Base-by-base conservation (phyloP, 2,329 filamentous ascomycete species). In the Alternaria sp. region DNA sequence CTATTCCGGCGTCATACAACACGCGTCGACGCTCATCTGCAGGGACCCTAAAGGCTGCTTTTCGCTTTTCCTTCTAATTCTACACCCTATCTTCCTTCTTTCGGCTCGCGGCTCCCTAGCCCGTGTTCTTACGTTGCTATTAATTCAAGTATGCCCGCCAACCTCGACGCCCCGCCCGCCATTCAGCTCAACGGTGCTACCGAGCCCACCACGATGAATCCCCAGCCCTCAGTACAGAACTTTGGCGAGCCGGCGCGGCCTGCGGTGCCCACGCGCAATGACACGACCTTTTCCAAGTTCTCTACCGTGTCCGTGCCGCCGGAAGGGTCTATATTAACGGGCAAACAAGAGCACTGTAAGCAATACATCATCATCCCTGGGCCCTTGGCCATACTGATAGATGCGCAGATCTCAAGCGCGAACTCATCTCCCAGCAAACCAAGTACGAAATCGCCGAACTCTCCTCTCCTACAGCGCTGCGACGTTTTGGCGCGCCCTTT, bases 261-360 rank as follows among this genome's bases (percentile, higher is more conserved):
- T 8, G 54, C 54, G 22, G 36, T 43, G 32, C 58, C 54, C 30
- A 59, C 22, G 52, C 69, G 49, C 68, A 75, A 48, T 69, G 74
- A 79, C 63, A 76, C 75, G 32, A 74, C 63, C 61, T 75, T 71
- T 53, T 76, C 75, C 46, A 78, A 78, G 65, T 68, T 75, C 43
- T 83, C 82, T n/a, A 78, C 71, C 41, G 72, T 77, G 60, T 84
- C 83, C 27, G 74, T 81, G 57, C 83, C 84, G 50, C 84, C 84
- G n/a, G 81, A 84, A 34, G 85, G 85, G 22, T 86, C 86, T 51
- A 81, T 90, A 66, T 82, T 99, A 76, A 97, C 94, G 0, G 95
- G 95, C 69, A 98, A 97, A 82, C 94, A 99, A 85, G 95, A 99
- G 79, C 95, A 99, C 79, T 99, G 93, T 97, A 79, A 72, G 90